Conservation (phyloP, 2,329 filamentous ascomycete species). For the Fusarium pseudocircinatum region DNA sequence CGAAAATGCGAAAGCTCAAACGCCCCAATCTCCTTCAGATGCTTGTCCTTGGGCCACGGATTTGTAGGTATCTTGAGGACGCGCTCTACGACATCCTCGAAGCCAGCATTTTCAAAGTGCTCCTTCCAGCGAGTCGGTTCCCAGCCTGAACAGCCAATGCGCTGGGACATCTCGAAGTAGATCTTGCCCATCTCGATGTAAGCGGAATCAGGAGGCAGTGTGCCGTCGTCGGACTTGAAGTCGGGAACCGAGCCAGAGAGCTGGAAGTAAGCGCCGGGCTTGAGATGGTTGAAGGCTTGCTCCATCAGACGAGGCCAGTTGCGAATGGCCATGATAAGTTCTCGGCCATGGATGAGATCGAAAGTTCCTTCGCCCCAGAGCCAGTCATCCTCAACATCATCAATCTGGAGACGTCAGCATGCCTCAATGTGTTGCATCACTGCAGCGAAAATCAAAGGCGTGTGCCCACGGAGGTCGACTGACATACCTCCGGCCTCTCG, state of each 20-base stretch:
- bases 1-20: slow-evolving; percentile 40
- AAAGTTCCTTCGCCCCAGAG: slow-evolving; percentile 56
- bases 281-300: slow-evolving; percentile 59
- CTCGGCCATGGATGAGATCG: slow-evolving; percentile 68
- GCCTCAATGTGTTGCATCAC: too few species aligned
- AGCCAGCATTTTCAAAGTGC: slow-evolving; percentile 45
- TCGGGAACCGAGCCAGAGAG: slow-evolving; percentile 37
- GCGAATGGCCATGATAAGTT: slow-evolving; percentile 63
- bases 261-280: slow-evolving; percentile 58
- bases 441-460: not conserved
- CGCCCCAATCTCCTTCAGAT: slow-evolving; percentile 44
- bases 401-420: slow-evolving; percentile 40
- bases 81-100: slow-evolving; percentile 44
- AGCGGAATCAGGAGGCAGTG: slow-evolving; percentile 33
- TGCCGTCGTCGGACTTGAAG: slow-evolving; percentile 43
- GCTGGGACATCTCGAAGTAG: slow-evolving; percentile 38
- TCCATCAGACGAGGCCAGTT: slow-evolving; percentile 64
- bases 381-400: slow-evolving; percentile 47
- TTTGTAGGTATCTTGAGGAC: slow-evolving; percentile 46
- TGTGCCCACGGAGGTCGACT: not conserved
- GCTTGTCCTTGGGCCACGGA: slow-evolving; percentile 45
- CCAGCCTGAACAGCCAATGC: slow-evolving; percentile 32
- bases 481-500: not conserved
- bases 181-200: slow-evolving; percentile 37
- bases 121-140: slow-evolving; percentile 37